phyloP scores from a whole-genome alignment of 768 basidiomycete species.

The Lactarius evosmus region DNA sequence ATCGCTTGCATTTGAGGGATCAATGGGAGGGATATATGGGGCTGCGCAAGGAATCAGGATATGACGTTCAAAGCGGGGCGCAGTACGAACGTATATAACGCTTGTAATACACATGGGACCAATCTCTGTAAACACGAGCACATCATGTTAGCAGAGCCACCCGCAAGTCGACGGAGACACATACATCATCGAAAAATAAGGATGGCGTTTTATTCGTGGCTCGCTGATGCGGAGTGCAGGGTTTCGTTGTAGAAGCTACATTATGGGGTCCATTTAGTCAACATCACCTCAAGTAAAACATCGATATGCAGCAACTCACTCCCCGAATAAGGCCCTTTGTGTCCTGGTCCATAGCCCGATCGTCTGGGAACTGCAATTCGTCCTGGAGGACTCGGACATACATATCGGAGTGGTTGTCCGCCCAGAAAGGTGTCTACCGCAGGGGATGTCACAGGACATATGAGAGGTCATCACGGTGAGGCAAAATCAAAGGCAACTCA shows the following conservation, averaged over 20 bases:
- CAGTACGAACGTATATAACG: constrained; percentile 81
- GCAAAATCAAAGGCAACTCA: constrained; percentile 45
- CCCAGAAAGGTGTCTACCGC: constrained; percentile 84
- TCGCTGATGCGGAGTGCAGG: constrained; percentile 89
- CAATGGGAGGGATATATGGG: constrained; percentile 90
- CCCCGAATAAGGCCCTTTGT: constrained; percentile 95
- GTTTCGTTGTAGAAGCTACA: constrained; percentile 86
- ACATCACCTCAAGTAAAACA: not conserved
- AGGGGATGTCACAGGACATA: constrained; percentile 24
- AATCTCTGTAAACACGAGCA: constrained; percentile 56
- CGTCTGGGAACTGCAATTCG: constrained; percentile 85
- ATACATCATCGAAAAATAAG: constrained; percentile 88
- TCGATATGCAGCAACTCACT: constrained; percentile 45
- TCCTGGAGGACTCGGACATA: constrained; percentile 90
- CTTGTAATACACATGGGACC: constrained; percentile 92
- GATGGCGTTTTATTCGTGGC: constrained; percentile 89
- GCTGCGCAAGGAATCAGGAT: constrained; percentile 43
- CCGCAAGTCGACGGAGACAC: constrained; percentile 36
- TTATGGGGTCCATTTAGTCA: constrained; percentile 17
- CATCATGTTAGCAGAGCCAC: constrained; percentile 35
- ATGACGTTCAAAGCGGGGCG: constrained; percentile 11
- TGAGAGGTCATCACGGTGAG: constrained; percentile 2
- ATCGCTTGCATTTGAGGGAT: constrained; percentile 89
- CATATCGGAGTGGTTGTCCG: constrained; percentile 92
- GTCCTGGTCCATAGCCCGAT: constrained; percentile 88